These are phyloP conservation scores for Gossypium longicalyx DNA, from an alignment of 345 rosid species.

Conservation along the genomic window DNA sequence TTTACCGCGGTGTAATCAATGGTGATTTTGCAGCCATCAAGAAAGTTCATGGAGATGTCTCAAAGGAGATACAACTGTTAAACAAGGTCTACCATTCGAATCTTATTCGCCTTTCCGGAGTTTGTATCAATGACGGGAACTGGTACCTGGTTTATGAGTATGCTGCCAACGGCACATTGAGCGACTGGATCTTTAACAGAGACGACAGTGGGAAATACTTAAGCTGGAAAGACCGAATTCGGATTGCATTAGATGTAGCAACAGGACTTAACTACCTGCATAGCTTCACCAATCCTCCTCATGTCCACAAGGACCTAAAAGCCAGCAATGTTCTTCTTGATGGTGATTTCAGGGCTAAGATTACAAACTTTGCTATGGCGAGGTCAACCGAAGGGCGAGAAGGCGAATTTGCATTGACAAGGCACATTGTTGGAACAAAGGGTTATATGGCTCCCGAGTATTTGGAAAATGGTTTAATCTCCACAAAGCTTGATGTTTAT, in stretches of 20 bases:
- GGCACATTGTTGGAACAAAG: slow-evolving; percentile 75
- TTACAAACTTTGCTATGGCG: slow-evolving; percentile 44
- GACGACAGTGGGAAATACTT: slow-evolving; percentile 29
- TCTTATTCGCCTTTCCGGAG: slow-evolving; percentile 64
- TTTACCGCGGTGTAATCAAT: slow-evolving; percentile 54
- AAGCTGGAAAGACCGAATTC: slow-evolving; percentile 55
- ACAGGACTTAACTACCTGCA: slow-evolving; percentile 79
- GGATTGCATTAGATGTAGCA: slow-evolving; percentile 65
- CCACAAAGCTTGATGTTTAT: slow-evolving; percentile 75
- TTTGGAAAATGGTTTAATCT: slow-evolving; percentile 64
- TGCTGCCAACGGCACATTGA: slow-evolving; percentile 62
- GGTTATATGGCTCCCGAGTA: slow-evolving; percentile 91
- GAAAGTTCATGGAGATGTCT: slow-evolving; percentile 65
- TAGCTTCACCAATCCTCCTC: slow-evolving; percentile 51
- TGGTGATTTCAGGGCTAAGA: slow-evolving; percentile 48
- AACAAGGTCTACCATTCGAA: slow-evolving; percentile 64
- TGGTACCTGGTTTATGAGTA: slow-evolving; percentile 78
- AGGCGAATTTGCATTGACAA: slow-evolving; percentile 61
- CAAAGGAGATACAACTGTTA: slow-evolving; percentile 55
- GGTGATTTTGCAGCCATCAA: slow-evolving; percentile 73
- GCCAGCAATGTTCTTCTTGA: slow-evolving; percentile 48
- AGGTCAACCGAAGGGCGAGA: slow-evolving; percentile 41
- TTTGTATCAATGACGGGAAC: slow-evolving; percentile 57
- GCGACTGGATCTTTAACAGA: slow-evolving; percentile 53
- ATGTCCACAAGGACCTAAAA: slow-evolving; percentile 50